Conservation (phyloP, 805 yeast genomes). For the Scheffersomyces ergatensis region DNA sequence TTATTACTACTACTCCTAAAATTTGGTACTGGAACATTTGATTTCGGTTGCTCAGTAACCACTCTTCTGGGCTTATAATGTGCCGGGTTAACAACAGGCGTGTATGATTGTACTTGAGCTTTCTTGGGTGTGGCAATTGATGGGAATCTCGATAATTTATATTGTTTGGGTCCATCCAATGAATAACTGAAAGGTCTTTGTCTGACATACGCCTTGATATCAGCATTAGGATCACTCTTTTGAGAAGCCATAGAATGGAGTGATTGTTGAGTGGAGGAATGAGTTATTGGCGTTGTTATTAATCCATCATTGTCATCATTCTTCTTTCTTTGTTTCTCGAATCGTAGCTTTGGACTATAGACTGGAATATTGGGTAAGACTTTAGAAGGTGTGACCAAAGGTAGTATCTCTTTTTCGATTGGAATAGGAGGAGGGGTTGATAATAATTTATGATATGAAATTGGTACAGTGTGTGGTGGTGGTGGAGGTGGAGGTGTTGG, state of each 20-base stretch:
- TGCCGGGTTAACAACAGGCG: not conserved
- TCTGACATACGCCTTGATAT: slow-evolving; percentile 11
- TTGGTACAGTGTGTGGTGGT: slow-evolving; percentile 1
- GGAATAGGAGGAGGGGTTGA: not conserved
- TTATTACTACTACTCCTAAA: not conserved
- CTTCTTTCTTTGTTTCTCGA: not conserved
- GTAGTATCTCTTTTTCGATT: no score
- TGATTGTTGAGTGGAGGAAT: not conserved
- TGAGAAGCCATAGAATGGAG: not conserved
- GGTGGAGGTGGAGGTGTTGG: slow-evolving; percentile 1
- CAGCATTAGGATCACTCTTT: not conserved
- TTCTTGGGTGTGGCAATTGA: not conserved
- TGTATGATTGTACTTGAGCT: not conserved
- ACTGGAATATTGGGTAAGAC: not conserved
- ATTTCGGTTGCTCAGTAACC: slow-evolving; percentile 1
- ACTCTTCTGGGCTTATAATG: not conserved
- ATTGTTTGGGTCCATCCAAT: slow-evolving; percentile 23
- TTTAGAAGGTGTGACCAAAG: not conserved
- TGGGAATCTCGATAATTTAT: slow-evolving; percentile 8
- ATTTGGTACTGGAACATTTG: not conserved
- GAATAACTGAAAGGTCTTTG: slow-evolving; percentile 26
- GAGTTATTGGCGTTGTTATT: not conserved
- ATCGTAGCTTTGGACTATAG: not conserved
- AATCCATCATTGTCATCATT: no score
- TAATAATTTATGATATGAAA: no score